Conservation (phyloP, 164 flowering plant genomes). For the Platanus orientalis region DNA sequence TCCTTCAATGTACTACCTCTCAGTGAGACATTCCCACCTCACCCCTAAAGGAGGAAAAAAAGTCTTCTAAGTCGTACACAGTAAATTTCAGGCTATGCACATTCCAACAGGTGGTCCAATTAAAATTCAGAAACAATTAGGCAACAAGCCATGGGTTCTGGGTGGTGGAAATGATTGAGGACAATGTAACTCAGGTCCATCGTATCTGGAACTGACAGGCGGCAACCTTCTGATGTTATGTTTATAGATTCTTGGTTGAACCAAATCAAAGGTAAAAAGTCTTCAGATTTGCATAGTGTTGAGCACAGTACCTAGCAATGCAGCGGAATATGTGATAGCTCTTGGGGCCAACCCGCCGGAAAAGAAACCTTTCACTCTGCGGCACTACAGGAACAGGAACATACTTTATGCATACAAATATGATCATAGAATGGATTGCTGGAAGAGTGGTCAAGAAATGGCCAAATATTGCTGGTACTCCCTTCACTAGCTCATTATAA, state of each 20-base stretch:
- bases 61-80: too few relatives aligned
- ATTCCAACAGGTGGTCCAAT: too few relatives aligned
- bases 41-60: too few relatives aligned
- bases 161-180: background rate
- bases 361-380: constrained; percentile 90
- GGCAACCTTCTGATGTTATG: background rate
- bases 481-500: constrained; percentile 89
- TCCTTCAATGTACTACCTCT: too few relatives aligned
- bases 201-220: background rate
- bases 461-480: constrained; percentile 95
- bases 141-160: too few relatives aligned
- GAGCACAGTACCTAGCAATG: constrained; percentile 69
- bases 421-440: constrained; percentile 94
- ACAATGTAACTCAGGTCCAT: background rate
- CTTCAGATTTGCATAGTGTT: background rate
- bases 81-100: too few relatives aligned
- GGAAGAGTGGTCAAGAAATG: constrained; percentile 96
- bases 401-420: constrained; percentile 92
- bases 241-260: background rate
- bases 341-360: constrained; percentile 84
- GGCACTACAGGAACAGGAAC: constrained; percentile 96
- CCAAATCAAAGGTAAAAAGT: background rate
- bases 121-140: too few relatives aligned
- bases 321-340: constrained; percentile 94
- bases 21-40: too few relatives aligned